Percentiles rank a stretch among this genome's conserved stretches.
Conservation (phyloP, 148 eudicot genomes). For the Rhododendron williamsianum region DNA sequence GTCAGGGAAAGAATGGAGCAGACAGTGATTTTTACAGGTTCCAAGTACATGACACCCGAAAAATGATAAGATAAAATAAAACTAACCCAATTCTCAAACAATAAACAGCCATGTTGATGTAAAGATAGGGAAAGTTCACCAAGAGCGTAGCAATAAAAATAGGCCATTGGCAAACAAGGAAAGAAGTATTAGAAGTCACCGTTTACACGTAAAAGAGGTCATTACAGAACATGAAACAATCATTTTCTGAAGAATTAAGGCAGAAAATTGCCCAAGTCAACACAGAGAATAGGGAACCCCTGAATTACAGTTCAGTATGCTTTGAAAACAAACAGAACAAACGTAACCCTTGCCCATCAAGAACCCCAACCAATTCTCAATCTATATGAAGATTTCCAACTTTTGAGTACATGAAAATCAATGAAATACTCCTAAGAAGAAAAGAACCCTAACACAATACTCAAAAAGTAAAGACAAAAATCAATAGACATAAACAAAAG, state of each 20-base stretch:
- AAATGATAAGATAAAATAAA: background rate
- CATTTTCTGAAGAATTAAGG: too few species aligned
- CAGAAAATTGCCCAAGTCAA: too few species aligned
- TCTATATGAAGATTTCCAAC: background rate
- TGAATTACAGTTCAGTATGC: background rate
- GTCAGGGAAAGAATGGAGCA: background rate
- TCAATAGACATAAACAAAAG: background rate
- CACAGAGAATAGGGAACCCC: too few species aligned
- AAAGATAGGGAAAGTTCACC: background rate
- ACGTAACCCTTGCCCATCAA: background rate
- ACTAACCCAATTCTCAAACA: background rate
- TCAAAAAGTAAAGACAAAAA: background rate
- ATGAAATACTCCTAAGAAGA: background rate
- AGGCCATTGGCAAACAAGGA: background rate
- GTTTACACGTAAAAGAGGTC: too few species aligned
- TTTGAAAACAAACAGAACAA: background rate
- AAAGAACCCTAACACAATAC: background rate
- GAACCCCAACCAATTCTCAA: background rate
- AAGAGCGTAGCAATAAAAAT: background rate
- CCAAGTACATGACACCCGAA: background rate
- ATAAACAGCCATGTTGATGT: background rate
- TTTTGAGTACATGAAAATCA: background rate
- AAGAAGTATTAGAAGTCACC: background rate
- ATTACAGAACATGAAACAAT: too few species aligned
- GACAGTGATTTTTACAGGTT: background rate